These are phyloP conservation scores for Kwoniella sp. DNA, from an alignment of 768 basidiomycete species.

Conservation along the genomic window DNA sequence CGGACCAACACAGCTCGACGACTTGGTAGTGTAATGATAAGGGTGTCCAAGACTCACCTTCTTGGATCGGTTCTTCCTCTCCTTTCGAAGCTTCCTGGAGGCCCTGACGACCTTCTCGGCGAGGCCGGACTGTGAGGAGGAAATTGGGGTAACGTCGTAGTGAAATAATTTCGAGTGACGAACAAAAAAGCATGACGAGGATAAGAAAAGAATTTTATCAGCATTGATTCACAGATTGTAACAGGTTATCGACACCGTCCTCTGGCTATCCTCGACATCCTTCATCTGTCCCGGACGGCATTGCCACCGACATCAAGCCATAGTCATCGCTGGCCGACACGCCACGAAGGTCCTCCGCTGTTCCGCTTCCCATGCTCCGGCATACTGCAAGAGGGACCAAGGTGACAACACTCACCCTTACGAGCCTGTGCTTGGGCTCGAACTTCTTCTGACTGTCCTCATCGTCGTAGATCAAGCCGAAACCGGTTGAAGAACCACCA, in stretches of 20 bases:
- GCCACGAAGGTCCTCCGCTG: no score
- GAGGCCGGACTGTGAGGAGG: conserved; percentile 55
- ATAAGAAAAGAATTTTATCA: conserved; percentile 3
- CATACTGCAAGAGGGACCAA: neutral
- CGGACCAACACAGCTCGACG: neutral
- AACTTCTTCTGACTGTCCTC: conserved; percentile 94
- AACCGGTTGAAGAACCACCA: conserved; percentile 96
- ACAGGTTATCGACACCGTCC: no score
- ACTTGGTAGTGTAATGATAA: no score
- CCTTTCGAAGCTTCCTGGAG: conserved; percentile 96
- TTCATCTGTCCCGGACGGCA: no score
- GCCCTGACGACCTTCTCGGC: conserved; percentile 79
- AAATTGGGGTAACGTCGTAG: neutral
- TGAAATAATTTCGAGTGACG: neutral
- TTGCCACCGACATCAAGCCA: no score
- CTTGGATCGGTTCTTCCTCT: conserved; percentile 99
- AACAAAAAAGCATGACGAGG: neutral
- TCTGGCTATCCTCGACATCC: no score
- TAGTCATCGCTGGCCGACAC: no score
- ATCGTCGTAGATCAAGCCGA: conserved; percentile 95
- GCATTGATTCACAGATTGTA: neutral
- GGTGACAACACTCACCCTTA: conserved; percentile 69
- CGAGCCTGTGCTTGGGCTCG: conserved; percentile 91
- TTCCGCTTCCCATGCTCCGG: no score
- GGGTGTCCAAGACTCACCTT: conserved; percentile 65